phyloP scores from a whole-genome alignment of 345 rosid genomes.

The Trapa bicornis region DNA sequence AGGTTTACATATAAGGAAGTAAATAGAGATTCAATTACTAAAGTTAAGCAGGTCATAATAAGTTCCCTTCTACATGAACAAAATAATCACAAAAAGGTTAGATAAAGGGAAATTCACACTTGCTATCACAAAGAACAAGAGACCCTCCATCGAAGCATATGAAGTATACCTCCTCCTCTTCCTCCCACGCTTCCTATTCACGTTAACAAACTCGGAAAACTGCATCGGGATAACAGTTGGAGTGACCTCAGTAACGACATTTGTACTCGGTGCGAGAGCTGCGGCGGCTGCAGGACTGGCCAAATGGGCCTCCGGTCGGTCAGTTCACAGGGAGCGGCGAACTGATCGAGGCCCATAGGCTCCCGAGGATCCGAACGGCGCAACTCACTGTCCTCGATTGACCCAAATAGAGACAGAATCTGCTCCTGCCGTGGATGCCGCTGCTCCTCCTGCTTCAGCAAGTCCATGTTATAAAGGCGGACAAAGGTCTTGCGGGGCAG shows the following conservation, averaged over 20 bases:
- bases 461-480: conserved; percentile 21
- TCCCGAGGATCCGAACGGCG: conserved; percentile 13
- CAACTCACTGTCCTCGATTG: conserved; percentile 8
- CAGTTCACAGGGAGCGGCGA: conserved; percentile 25
- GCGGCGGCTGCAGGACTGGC: neutral
- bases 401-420: conserved; percentile 9
- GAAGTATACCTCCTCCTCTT: conserved; percentile 95
- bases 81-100: neutral
- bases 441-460: conserved; percentile 5
- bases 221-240: conserved; percentile 6
- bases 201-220: conserved; percentile 11
- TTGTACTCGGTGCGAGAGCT: conserved; percentile 2
- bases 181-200: conserved; percentile 61
- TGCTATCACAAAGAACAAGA: conserved; percentile 95
- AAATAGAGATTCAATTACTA: neutral
- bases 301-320: conserved; percentile 14
- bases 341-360: conserved; percentile 45
- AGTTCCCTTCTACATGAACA: neutral
- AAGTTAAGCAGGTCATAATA: neutral
- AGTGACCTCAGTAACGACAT: conserved; percentile 11
- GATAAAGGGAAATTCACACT: conserved; percentile 23
- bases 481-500: neutral
- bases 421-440: conserved; percentile 18
- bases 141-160: conserved; percentile 97
- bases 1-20: neutral